phyloP scores from a whole-genome alignment of 495 filamentous ascomycete genomes.

The Hypomontagnella monticulosa region DNA sequence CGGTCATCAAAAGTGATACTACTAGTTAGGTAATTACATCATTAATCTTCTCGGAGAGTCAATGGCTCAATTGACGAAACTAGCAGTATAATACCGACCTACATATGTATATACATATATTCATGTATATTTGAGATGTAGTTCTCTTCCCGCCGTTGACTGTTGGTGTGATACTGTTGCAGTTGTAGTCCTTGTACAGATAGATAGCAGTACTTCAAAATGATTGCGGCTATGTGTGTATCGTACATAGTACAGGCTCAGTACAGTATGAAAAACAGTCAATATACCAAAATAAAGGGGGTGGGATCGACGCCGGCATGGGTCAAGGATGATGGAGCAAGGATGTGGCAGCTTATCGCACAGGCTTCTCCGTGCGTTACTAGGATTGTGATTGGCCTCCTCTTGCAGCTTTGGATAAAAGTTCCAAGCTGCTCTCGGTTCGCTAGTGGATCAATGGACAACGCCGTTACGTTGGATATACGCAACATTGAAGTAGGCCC shows the following conservation, averaged over 20 bases:
- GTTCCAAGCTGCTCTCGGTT: conserved; percentile 30
- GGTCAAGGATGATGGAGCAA: conserved; percentile 20
- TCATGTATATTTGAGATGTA: not conserved
- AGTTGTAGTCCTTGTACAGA: conserved; percentile 6
- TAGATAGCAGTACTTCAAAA: too few species aligned
- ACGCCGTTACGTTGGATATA: conserved; percentile 36
- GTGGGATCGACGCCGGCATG: conserved; percentile 35
- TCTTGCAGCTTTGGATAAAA: conserved; percentile 21
- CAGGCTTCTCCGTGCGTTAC: conserved; percentile 24
- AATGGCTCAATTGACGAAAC: too few species aligned
- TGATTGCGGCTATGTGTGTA: conserved; percentile 36
- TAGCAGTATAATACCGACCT: not conserved
- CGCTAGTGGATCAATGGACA: conserved; percentile 19
- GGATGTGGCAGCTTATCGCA: conserved; percentile 43
- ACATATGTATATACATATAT: not conserved
- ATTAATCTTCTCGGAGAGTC: too few species aligned
- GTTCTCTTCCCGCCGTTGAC: not conserved
- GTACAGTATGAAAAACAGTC: conserved; percentile 26
- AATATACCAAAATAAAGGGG: conserved; percentile 34
- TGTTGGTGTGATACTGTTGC: not conserved
- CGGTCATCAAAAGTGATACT: too few species aligned
- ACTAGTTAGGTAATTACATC: too few species aligned
- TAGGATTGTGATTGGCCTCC: conserved; percentile 31
- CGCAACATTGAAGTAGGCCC: conserved; percentile 30
- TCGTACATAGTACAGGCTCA: conserved; percentile 1